phyloP scores from a whole-genome alignment of 169 alveolate species.

The Plasmodium vivax region DNA sequence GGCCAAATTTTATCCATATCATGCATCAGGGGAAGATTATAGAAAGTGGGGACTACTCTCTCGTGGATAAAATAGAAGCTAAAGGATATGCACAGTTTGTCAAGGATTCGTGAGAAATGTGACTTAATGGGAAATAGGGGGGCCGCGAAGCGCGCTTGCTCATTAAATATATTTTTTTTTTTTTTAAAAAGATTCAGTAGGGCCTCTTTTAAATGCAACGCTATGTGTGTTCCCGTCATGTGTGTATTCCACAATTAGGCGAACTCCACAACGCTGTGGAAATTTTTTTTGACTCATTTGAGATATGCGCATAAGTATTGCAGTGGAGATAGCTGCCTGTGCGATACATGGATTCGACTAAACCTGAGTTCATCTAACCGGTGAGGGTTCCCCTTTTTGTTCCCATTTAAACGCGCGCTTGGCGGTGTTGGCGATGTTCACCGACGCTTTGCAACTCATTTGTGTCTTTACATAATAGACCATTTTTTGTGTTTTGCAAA shows the following conservation, averaged over 20 bases:
- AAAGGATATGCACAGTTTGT: conserved; percentile 74
- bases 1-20: conserved; percentile 78
- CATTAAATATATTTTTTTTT: not conserved
- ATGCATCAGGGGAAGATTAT: conserved; percentile 80
- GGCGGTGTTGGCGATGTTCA: not conserved
- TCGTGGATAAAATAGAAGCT: conserved; percentile 76
- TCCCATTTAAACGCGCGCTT: not conserved
- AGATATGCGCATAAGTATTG: not conserved
- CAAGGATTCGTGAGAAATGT: conserved; percentile 15
- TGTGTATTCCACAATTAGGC: not conserved
- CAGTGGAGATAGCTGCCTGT: not conserved
- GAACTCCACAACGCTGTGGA: not conserved
- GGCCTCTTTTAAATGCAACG: not conserved
- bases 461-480: not conserved
- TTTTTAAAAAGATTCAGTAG: not conserved
- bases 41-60: conserved; percentile 72
- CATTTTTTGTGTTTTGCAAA: not conserved
- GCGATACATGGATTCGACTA: not conserved
- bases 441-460: not conserved
- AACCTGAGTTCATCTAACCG: not conserved
- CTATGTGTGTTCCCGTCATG: not conserved
- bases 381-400: not conserved
- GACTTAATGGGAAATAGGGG: not conserved
- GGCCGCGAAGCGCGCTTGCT: not conserved
- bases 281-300: not conserved